phyloP scores from a whole-genome alignment of 352 stramenopile species.

The Phytophthora pistaciae region DNA sequence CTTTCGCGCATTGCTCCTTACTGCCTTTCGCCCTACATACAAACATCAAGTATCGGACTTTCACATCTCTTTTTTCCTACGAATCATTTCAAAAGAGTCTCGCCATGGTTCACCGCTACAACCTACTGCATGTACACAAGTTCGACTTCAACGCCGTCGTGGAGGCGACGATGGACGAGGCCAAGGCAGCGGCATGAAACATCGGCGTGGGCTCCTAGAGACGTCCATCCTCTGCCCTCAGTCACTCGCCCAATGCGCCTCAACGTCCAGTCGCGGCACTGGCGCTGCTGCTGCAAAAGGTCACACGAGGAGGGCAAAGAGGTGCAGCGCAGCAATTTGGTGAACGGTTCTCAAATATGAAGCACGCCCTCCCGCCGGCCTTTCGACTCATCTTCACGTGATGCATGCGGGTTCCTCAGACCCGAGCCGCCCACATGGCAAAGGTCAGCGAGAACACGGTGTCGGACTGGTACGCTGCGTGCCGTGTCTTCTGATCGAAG shows the following conservation, averaged over 20 bases:
- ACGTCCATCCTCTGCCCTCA: constrained; percentile 1
- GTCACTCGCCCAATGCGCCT: constrained; percentile 6
- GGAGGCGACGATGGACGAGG: constrained; percentile 5
- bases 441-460: constrained; percentile 6
- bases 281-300: too few relatives aligned
- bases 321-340: constrained; percentile 2
- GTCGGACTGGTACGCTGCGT: constrained; percentile 16
- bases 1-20: constrained; percentile 5
- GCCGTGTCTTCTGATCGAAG: constrained; percentile 8
- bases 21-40: neutral
- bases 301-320: too few relatives aligned
- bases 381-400: constrained; percentile 6
- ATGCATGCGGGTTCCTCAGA: neutral
- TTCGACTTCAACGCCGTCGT: constrained; percentile 15
- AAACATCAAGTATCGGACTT: constrained; percentile 5
- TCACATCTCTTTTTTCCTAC: constrained; percentile 5
- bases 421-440: constrained; percentile 10
- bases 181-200: neutral
- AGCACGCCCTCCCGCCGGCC: neutral
- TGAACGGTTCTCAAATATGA: constrained; percentile 14
- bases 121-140: neutral
- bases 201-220: constrained; percentile 8
- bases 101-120: constrained; percentile 11
- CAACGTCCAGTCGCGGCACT: neutral
- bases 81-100: constrained; percentile 3